Evolutionary conservation across 768 basidiomycete genomes (phyloP).

Genomic region (Lentinula boryana): DNA sequence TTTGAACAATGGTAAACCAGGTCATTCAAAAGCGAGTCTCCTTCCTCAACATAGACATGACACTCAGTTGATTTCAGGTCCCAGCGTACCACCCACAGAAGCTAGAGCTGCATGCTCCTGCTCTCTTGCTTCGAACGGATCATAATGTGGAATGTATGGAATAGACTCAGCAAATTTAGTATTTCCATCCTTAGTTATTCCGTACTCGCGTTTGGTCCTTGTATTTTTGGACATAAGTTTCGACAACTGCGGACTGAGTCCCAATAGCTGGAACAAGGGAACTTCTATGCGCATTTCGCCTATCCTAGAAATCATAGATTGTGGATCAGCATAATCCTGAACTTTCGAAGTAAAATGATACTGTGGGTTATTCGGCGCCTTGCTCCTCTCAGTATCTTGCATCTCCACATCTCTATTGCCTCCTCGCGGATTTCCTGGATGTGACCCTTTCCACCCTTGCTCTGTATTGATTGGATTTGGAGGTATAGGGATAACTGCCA

Average conservation of each 20-base stretch:
- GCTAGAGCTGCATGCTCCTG: background rate
- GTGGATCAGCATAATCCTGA: background rate
- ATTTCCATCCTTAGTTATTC: background rate
- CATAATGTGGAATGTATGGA: too few relatives aligned
- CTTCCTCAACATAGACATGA: background rate
- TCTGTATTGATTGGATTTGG: constrained; percentile 1
- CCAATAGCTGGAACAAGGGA: background rate
- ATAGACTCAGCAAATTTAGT: background rate
- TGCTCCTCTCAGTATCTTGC: background rate
- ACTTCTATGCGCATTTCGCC: background rate
- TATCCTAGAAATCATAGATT: background rate
- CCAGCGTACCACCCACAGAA: background rate
- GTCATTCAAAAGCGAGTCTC: background rate
- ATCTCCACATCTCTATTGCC: background rate
- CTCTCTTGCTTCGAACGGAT: background rate
- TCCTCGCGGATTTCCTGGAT: background rate
- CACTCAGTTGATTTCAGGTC: background rate
- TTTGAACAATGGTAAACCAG: background rate
- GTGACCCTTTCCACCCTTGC: constrained; percentile 6
- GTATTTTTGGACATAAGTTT: background rate
- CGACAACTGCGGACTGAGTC: background rate
- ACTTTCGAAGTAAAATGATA: constrained; percentile 5
- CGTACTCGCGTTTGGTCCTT: background rate
- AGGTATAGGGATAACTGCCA: background rate
- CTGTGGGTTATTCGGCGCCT: background rate